Conservation (phyloP, 495 filamentous ascomycete species). For the Podospora australis region DNA sequence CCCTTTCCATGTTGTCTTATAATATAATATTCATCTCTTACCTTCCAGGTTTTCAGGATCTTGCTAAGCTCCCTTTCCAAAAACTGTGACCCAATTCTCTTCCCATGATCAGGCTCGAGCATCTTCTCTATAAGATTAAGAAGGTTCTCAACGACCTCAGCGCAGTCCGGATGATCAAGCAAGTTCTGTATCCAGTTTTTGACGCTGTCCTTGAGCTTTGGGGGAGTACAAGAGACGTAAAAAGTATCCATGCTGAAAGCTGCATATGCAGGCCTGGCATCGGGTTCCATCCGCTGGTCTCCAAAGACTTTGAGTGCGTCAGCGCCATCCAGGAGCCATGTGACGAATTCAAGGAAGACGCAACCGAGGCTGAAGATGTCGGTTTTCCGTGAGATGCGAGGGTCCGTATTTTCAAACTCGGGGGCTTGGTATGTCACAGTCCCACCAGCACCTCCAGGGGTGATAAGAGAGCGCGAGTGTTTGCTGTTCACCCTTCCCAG, state of each 20-base stretch:
- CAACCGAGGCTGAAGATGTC: constrained; percentile 9
- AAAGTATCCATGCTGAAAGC: background rate
- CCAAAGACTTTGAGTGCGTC: background rate
- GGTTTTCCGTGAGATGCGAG: background rate
- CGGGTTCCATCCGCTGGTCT: background rate
- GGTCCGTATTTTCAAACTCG: background rate
- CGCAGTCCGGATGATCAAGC: background rate
- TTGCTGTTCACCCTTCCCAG: background rate
- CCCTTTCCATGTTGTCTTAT: too few species aligned
- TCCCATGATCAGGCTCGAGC: background rate
- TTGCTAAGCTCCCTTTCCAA: background rate
- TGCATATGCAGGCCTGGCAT: background rate
- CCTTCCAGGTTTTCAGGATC: background rate
- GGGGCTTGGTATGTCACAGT: background rate
- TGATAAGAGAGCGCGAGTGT: background rate
- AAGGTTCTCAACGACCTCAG: background rate
- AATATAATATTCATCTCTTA: too few species aligned
- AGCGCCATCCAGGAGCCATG: background rate
- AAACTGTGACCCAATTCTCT: background rate
- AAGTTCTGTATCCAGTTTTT: background rate
- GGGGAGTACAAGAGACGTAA: too few species aligned
- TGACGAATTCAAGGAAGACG: constrained; percentile 2
- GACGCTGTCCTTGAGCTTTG: background rate
- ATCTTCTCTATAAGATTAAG: background rate
- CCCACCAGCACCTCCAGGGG: too few species aligned